Conservation (phyloP, 805 yeast species). For the Metschnikowia koreensis region DNA sequence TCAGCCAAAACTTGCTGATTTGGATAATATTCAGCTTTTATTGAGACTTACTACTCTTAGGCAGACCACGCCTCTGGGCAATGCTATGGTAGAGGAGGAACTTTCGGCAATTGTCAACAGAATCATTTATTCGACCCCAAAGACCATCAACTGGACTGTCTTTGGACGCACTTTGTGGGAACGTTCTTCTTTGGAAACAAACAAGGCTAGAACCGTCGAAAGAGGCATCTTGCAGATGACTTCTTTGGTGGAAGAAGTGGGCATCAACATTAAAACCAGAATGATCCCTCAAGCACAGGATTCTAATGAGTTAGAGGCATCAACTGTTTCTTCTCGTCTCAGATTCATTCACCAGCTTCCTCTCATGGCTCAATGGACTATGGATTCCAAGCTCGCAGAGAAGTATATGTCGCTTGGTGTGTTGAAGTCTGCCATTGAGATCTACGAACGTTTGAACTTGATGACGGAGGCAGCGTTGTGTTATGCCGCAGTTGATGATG, state of each 20-base stretch:
- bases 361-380: slow-evolving; percentile 76
- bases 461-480: slow-evolving; percentile 86
- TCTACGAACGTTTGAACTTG: slow-evolving; percentile 75
- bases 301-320: slow-evolving; percentile 22
- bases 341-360: slow-evolving; percentile 73
- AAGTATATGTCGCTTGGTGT: slow-evolving; percentile 83
- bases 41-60: slow-evolving; percentile 62
- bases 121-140: slow-evolving; percentile 50
- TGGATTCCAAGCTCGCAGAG: slow-evolving; percentile 83
- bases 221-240: slow-evolving; percentile 93
- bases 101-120: slow-evolving; percentile 73
- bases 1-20: slow-evolving; percentile 69
- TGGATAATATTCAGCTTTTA: slow-evolving; percentile 73
- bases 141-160: slow-evolving; percentile 65
- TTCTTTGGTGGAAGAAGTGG: slow-evolving; percentile 84
- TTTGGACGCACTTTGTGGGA: slow-evolving; percentile 87
- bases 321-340: slow-evolving; percentile 52
- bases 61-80: slow-evolving; percentile 69
- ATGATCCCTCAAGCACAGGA: slow-evolving; percentile 46
- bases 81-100: slow-evolving; percentile 76
- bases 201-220: slow-evolving; percentile 81
- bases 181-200: slow-evolving; percentile 79
- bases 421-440: slow-evolving; percentile 81
- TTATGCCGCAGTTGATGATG: slow-evolving; percentile 81
- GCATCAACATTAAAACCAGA: slow-evolving; percentile 59